A percentile compares a stretch with the other conserved stretches of the same genome.
phyloP scores from a whole-genome alignment of 495 filamentous ascomycete species.

The Tuber borchii region DNA sequence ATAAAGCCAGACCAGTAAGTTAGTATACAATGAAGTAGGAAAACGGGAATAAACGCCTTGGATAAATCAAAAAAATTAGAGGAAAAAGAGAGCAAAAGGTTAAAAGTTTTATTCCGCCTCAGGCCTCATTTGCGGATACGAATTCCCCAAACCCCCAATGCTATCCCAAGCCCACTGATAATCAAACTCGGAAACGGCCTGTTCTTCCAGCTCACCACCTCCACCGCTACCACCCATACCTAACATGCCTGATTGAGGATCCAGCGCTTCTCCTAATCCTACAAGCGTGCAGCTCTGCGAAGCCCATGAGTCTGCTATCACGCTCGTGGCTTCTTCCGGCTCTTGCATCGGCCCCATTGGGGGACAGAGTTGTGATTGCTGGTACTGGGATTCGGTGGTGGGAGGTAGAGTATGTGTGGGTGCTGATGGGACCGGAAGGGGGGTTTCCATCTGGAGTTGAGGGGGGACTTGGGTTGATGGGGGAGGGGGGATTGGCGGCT shows the following conservation, averaged over 20 bases:
- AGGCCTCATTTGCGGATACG: constrained; percentile 44
- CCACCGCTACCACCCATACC: neutral
- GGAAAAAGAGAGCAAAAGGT: neutral
- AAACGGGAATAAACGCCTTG: neutral
- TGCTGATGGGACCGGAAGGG: neutral
- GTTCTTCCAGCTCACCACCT: constrained; percentile 8
- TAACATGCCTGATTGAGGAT: neutral
- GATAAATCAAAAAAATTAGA: neutral
- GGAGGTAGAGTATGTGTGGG: neutral
- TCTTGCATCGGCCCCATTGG: constrained; percentile 47
- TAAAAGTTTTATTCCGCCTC: constrained; percentile 43
- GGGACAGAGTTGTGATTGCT: neutral
- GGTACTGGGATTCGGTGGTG: neutral
- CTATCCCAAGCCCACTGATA: constrained; percentile 25
- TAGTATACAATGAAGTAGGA: neutral
- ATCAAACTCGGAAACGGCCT: constrained; percentile 7
- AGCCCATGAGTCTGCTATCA: constrained; percentile 49
- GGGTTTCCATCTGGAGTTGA: neutral
- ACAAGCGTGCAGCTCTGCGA: constrained; percentile 42
- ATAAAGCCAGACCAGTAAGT: neutral
- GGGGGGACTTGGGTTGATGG: constrained; percentile 44
- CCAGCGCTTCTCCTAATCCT: constrained; percentile 45
- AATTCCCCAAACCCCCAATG: constrained; percentile 4
- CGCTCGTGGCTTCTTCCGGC: constrained; percentile 48
- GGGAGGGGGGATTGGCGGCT: constrained; percentile 26